Base-by-base conservation (phyloP, 768 basidiomycete species). In the Kwoniella newhampshirensis region DNA sequence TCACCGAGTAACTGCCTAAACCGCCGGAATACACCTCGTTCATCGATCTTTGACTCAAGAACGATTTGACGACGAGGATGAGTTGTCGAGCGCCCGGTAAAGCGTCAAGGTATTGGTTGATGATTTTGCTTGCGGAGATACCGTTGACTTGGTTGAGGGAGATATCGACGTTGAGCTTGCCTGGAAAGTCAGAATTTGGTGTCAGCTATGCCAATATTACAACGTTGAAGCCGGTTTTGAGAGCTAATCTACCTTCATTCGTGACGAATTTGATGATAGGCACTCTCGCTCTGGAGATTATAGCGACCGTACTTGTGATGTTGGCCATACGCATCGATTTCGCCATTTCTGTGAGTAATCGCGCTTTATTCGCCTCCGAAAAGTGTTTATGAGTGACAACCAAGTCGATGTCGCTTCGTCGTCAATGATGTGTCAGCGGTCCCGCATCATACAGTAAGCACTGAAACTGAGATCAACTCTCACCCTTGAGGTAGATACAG, bases 11-110 rank as follows among this genome's bases (percentile, higher is more conserved):
- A 70, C 89, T 91, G 20, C 94, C 93, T 32, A 99, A 76, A 1
- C 96, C 96, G 7, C 96, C 94, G 0, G 87, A 88, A 75, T 87
- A 97, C n/a, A 98, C 94, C 76, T 98, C 96, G 75, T 99, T 98
- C 91, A 97, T 89, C 26, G 84, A 84, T 37, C 93, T 81, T 73
- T 96, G 91, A 63, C 81, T 83, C 51, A 98, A 81, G 76, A 96
- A 98, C 2, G 87, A 83, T 77, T 98, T 99, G 62, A 88, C 86
- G 59, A 94, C 84, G 73, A 97, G 78, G 35, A 97, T 85, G 36
- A 99, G 84, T 54, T 83, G 84, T 30, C 87, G 84, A n/a, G 92
- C 78, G 0, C 89, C 91, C 20, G 87, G 83, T 74, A 91, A 81
- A 53, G 88, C 80, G 40, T 81, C 79, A 37, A 94, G 79, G 72